Base-by-base conservation (phyloP, 495 filamentous ascomycete genomes). In the Xylaria palmicola region DNA sequence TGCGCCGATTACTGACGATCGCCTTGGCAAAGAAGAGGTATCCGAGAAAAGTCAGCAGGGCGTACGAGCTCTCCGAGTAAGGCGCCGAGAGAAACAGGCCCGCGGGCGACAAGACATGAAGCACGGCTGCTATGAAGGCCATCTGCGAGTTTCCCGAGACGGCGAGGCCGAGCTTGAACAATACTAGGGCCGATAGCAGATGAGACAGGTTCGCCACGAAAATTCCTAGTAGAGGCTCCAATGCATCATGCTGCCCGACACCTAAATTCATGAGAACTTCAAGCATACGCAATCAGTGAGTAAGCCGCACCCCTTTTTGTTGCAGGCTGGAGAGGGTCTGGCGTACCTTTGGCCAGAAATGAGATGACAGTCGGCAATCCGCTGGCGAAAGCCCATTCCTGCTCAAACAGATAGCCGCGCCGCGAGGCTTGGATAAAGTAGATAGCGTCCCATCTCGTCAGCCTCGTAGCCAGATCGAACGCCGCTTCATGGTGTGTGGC, bases 331-430 rank as follows among this genome's bases (percentile, higher is more conserved):
- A 43, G 36, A 26, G n/a, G n/a, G n/a, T n/a, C n/a, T n/a, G n/a
- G n/a, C 27, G 52, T 65, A 77, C 77, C 67, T 66, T 62, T 62
- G 26, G 68, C 44, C 34, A 77, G 22, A 37, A 54, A 63, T 17
- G 66, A 70, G 29, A 92, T 71, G 36, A 84, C 53, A 45, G 78
- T 73, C 4, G 88, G 81, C 60, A 88, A 85, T 1, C 85, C 85
- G 72, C 79, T 84, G 20, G 91, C 88, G 77, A 96, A 98, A 1
- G 95, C 94, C 92, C 93, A 98, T 75, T 97, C 92, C 75, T 98
- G 95, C 75, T 98, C 94, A 74, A 88, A 93, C 9, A 87, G 51
- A 62, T 97, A 92, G 22, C 91, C 92, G 32, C 86, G 77, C 56
- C 81, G 77, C 0, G 91, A 86, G 44, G 78, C 72, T 56, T 86